These are phyloP conservation scores for Euphrasia confusa DNA, from an alignment of 257 asterid species.

Conservation along the genomic window DNA sequence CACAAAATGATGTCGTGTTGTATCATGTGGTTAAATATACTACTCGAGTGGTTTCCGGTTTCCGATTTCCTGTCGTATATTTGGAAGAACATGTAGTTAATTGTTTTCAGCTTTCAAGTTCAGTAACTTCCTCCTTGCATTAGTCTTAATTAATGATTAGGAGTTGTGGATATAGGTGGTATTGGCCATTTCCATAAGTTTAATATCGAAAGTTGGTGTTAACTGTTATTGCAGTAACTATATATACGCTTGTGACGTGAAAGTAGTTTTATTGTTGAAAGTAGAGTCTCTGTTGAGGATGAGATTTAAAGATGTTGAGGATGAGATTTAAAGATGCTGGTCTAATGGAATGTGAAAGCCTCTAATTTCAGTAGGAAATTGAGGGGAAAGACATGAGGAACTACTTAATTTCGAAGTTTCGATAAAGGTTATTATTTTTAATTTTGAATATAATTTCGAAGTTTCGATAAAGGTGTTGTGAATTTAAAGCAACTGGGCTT, in stretches of 20 bases:
- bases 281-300: background rate
- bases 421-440: background rate
- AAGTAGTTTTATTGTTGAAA: background rate
- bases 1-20: background rate
- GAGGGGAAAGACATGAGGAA: background rate
- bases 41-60: background rate
- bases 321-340: background rate
- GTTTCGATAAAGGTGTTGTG: background rate
- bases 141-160: constrained; percentile 4
- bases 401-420: background rate
- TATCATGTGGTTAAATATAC: background rate
- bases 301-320: background rate
- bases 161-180: background rate
- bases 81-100: background rate
- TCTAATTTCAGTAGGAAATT: background rate
- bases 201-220: background rate
- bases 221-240: too few relatives aligned
- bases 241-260: background rate
- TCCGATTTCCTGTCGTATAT: background rate
- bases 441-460: background rate
- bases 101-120: background rate
- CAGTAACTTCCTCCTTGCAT: background rate
- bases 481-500: background rate
- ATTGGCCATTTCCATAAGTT: background rate
- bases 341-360: background rate